Base-by-base conservation (phyloP, 1,284 basidiomycete species). In the Rhodotorula sp. region DNA sequence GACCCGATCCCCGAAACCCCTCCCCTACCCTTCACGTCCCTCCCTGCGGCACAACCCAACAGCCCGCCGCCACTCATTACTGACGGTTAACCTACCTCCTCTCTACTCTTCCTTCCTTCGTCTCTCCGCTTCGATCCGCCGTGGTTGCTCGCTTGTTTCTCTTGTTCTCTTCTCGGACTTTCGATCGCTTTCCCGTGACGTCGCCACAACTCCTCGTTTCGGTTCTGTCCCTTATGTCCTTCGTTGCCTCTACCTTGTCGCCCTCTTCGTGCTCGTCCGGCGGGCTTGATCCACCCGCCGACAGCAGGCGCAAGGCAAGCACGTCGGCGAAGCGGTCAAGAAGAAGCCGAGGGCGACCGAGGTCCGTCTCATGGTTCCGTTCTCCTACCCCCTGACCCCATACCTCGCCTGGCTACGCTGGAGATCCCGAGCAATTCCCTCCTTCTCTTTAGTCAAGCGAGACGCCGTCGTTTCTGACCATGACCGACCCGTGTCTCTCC, bases 61-160 rank as follows among this genome's bases (percentile, higher is more conserved):
- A 31, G 34, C 57, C 57, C 19, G 45, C 26, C 43, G 45, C 59
- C 45, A 47, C 45, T 28, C 59, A 47, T 16, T 60, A 47, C 59
- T 60, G 47, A 48, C 60, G 47, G 60, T 18, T 31, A 31, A 19
- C 47, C 12, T 57, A 28, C 21, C 62, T 68, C 54, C 47, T 74
- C 83, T 80, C 81, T 72, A 69, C 75, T 79, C 78, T 77, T 76
- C 57, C 77, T 59, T 50, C 66, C 60, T 59, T 71, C 74, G 80
- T 49, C 34, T 52, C 23, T 55, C 18, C 23, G 10, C 54, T 59
- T 60, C 64, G 48, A 31, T 60, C 55, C 63, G 43, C 10, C 52
- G 60, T 26, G 38, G 55, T 56, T 55, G 38, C 52, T 50, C 50
- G 45, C 57, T 48, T 47, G 31, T 50, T 66, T 58, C 64, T 62